Percentiles rank a stretch among this genome's conserved stretches.
Evolutionary conservation across 768 basidiomycete species (phyloP).

Genomic region (Pisolithus albus): DNA sequence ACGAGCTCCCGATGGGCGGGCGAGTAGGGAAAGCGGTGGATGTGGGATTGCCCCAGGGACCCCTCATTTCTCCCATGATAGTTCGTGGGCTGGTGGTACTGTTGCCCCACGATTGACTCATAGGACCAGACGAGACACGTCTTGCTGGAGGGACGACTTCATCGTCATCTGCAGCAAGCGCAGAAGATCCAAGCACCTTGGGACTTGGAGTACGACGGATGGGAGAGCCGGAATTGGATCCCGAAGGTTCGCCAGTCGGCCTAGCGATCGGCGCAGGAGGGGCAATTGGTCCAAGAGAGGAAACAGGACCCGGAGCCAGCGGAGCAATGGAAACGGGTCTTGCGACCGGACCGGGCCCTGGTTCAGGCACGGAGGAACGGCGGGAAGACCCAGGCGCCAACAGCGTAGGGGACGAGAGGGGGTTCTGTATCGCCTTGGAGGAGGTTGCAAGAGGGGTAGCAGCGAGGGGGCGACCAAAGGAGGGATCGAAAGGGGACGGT

Average conservation of each 20-base stretch:
- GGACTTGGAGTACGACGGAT: constrained; percentile 45
- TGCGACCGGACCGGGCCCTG: constrained; percentile 54
- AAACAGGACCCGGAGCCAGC: constrained; percentile 68
- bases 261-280: constrained; percentile 61
- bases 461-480: constrained; percentile 36
- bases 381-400: constrained; percentile 45
- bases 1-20: constrained; percentile 29
- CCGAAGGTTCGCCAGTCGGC: constrained; percentile 32
- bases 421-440: constrained; percentile 30
- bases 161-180: constrained; percentile 73
- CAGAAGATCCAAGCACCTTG: constrained; percentile 71
- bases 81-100: constrained; percentile 42
- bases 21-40: constrained; percentile 30
- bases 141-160: constrained; percentile 58
- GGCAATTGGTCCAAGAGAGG: constrained; percentile 60
- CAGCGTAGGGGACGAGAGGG: constrained; percentile 31
- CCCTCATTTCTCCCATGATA: constrained; percentile 32
- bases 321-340: constrained; percentile 31
- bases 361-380: constrained; percentile 36
- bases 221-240: constrained; percentile 59
- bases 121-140: constrained; percentile 33
- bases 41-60: constrained; percentile 41
- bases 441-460: constrained; percentile 54
- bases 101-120: constrained; percentile 45
- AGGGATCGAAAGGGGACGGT: constrained; percentile 47